A percentile compares a stretch with the other conserved stretches of the same genome.
phyloP scores from a whole-genome alignment of 768 basidiomycete genomes.

The Leucosporidium creatinivorum region DNA sequence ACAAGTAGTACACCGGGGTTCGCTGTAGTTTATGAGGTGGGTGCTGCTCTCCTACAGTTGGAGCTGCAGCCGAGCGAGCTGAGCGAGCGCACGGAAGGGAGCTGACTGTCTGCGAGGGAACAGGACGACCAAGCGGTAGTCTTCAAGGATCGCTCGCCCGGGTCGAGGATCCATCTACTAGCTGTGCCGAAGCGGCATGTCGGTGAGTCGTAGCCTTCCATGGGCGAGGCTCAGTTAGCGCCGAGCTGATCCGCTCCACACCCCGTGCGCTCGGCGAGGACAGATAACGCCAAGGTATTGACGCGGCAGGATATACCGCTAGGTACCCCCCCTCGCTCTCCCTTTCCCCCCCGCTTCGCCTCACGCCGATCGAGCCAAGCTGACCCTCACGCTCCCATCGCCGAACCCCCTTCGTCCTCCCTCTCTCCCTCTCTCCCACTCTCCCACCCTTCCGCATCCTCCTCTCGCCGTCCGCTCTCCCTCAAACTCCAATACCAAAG shows the following conservation, averaged over 20 bases:
- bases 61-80: background rate
- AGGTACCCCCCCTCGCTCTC: background rate
- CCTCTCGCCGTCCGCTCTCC: no score
- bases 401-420: no score
- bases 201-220: constrained; percentile 8
- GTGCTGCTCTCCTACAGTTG: background rate
- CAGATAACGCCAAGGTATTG: constrained; percentile 31
- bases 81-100: no score
- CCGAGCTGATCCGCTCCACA: background rate
- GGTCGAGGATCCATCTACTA: constrained; percentile 17
- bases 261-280: background rate
- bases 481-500: background rate
- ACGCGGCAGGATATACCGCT: background rate
- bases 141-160: constrained; percentile 23
- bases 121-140: constrained; percentile 22
- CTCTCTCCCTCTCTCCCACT: no score
- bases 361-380: background rate
- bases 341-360: background rate
- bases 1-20: background rate
- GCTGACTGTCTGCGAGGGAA: background rate
- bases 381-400: background rate
- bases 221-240: no score
- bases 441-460: no score
- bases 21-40: constrained; percentile 21
- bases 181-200: constrained; percentile 21